Conservation (phyloP, 2,329 filamentous ascomycete species). For the Metarhizium guizhouense region DNA sequence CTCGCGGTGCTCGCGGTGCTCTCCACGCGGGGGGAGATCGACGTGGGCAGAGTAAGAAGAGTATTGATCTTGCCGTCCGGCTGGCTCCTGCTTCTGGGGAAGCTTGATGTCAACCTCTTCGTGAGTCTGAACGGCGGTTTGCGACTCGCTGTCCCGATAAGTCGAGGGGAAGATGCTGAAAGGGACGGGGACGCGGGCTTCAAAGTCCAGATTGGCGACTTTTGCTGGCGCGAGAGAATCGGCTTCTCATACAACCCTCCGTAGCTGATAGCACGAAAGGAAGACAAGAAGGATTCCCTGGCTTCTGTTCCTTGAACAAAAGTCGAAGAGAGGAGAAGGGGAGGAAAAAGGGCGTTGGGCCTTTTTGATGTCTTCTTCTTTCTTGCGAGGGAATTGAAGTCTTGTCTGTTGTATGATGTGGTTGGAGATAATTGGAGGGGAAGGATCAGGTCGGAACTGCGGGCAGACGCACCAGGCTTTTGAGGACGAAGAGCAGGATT, state of each 20-base stretch:
- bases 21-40: constrained; percentile 52
- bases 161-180: constrained; percentile 99
- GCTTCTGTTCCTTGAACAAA: constrained; percentile 52
- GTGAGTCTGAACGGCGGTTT: constrained; percentile 54
- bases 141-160: constrained; percentile 58
- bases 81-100: constrained; percentile 54
- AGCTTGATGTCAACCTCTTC: constrained; percentile 85
- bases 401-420: constrained; percentile 22
- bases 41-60: constrained; percentile 60
- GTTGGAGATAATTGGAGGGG: constrained; percentile 30
- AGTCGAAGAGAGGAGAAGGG: constrained; percentile 32
- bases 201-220: constrained; percentile 99
- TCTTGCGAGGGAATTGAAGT: constrained; percentile 9
- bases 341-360: constrained; percentile 19
- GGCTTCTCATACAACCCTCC: constrained; percentile 51
- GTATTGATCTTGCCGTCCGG: constrained; percentile 97
- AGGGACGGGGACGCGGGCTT: constrained; percentile 97
- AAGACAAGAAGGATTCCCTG: constrained; percentile 60
- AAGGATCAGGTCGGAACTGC: constrained; percentile 17
- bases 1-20: constrained; percentile 21
- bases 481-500: constrained; percentile 26
- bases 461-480: constrained; percentile 27
- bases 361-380: constrained; percentile 25
- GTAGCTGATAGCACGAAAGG: constrained; percentile 55
- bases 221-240: constrained; percentile 57